Evolutionary conservation across 805 yeast genomes (phyloP), one percentile per base, ranked within the genome.

Genomic region (Candida broadrunensis): DNA sequence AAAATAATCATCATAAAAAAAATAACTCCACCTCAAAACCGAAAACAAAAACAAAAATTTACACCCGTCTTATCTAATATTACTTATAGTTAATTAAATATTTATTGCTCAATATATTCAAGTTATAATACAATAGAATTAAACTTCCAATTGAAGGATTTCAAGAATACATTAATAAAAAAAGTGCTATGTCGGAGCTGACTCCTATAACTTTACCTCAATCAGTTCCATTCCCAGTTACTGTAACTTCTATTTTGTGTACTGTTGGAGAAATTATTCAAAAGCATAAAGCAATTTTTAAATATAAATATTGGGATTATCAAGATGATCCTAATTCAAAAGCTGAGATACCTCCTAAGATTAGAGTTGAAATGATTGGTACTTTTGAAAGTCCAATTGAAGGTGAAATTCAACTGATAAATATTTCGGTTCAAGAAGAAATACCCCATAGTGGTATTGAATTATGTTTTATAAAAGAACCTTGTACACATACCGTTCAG

Each of bases 401-500:
- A 44, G 98, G 98, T 0, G 67, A 68, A 30, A 63, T 93, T 3
- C 60, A 67, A 6, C 53, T 63, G 9, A 65, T 89, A 47, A 52
- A 63, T 18, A 72, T 88, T 4, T 58, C 63, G 6, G 67, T 68
- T 1, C 83, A 85, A 31, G 88, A 86, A 50, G 81, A 77, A 47
- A 67, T 91, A 14, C 69, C 71, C 26, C 78, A 77, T 41, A 42
- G 58, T 19, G 67, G 66, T 2, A 52, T 57, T 6, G 67, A 67
- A 2, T 65, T 91, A 12, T 72, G 81, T 21, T 65, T 70, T 31
- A 72, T 91, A 13, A 62, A 68, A 33, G 97, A 95, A 56, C 88
- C 95, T 0, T 93, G 99, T 55, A 74, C 88, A 11, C 99, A 93
- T 62, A 79, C 91, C 1, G 89, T 93, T 20, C 97, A 93, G 51